Base-by-base conservation (phyloP, 1,139 yeast genomes). In the Pneumocystis jirovecii region DNA sequence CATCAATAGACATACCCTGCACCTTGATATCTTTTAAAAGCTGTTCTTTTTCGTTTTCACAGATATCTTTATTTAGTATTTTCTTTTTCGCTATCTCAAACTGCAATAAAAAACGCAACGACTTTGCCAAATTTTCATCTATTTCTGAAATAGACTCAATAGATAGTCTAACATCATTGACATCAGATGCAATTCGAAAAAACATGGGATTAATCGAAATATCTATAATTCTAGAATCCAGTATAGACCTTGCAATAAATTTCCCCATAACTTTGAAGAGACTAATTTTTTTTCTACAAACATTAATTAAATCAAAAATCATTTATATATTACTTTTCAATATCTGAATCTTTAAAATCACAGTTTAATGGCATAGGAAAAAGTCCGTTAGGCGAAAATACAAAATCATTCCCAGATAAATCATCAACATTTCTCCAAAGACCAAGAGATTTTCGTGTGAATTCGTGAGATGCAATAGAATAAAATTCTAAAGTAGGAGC, bases 401-500 rank as follows among this genome's bases (percentile, higher is more conserved):
- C 81, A 72, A 77, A 85, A 3, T 74, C 79, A 19, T 76, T 79
- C 2, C 70, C 74, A 35, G 72, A 70, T 21, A 71, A 73, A 5
- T 71, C 65, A 12, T 73, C 74, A 19, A 77, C 79, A 42, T 75
- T 76, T 70, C 96, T 81, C 98, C 98, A 93, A 76, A 93, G 77
- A 21, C 75, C 76, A 66, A 86, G 75, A 64, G 80, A 80, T 66
- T 80, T 81, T 68, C 77, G 80, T 0, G 87, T 78, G 73, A 88
- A 89, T 68, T 86, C 93, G 68, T 79, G 83, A 0, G 97, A 89
- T 3, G 89, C 93, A 17, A 81, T 78, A 0, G 97, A 84, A 73
- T 89, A 93, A 72, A 93, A 93, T 74, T 93, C 98, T 68, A 91
- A 79, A 0, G 98, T 93, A 1, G 98, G 98, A 0, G 98, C 98